phyloP scores from a whole-genome alignment of 2,329 filamentous ascomycete species.

The Trichoderma hamatum region DNA sequence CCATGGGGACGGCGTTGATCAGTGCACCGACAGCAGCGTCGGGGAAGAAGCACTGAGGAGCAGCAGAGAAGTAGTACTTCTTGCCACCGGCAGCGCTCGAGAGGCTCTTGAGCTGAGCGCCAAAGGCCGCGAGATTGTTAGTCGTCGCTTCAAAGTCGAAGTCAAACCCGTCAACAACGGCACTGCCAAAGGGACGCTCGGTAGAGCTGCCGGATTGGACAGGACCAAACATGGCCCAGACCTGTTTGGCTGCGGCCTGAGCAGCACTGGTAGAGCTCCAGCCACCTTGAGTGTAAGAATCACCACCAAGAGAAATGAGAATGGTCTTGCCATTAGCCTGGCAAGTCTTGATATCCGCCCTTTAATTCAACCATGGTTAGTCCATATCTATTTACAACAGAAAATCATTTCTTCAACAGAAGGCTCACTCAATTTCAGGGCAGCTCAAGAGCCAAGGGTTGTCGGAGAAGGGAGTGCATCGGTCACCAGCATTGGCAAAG shows the following conservation, averaged over 20 bases:
- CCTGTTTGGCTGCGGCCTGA: constrained; percentile 57
- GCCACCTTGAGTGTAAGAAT: constrained; percentile 69
- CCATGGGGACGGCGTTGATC: constrained; percentile 59
- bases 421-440: constrained; percentile 63
- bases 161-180: constrained; percentile 74
- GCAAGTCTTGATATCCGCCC: constrained; percentile 59
- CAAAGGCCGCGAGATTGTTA: constrained; percentile 64
- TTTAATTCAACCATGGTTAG: constrained; percentile 30
- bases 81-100: constrained; percentile 58
- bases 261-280: constrained; percentile 60
- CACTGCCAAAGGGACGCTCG: constrained; percentile 67
- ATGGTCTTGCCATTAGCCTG: constrained; percentile 69
- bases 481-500: constrained; percentile 66
- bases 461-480: constrained; percentile 62
- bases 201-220: constrained; percentile 44
- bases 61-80: constrained; percentile 65
- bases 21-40: constrained; percentile 62
- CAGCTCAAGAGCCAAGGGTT: constrained; percentile 60
- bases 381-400: background rate
- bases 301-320: constrained; percentile 71
- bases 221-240: constrained; percentile 75
- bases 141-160: constrained; percentile 70
- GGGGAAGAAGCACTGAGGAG: constrained; percentile 70
- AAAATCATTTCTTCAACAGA: background rate
- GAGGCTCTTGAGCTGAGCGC: constrained; percentile 55